Conservation (phyloP, 805 yeast genomes). For the Zygosaccharomyces kombuchaensis region DNA sequence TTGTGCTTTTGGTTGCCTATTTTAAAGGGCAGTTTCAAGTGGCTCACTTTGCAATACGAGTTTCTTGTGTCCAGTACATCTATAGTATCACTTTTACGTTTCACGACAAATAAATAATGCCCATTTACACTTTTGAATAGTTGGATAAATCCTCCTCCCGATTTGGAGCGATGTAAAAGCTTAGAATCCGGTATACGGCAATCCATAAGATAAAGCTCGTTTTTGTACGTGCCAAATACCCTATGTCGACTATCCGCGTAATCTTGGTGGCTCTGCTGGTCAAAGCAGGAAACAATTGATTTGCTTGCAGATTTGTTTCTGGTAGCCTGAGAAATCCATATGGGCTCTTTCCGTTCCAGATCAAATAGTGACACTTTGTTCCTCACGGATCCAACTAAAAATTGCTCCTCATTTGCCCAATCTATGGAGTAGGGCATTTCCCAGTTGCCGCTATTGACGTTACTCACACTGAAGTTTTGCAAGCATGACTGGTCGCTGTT, state of each 20-base stretch:
- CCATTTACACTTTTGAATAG: constrained; percentile 37
- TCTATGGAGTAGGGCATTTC: constrained; percentile 31
- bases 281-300: constrained; percentile 31
- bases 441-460: constrained; percentile 34
- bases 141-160: constrained; percentile 36
- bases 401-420: constrained; percentile 20
- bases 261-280: constrained; percentile 9
- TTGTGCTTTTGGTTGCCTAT: constrained; percentile 25
- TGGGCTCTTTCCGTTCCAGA: constrained; percentile 24
- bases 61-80: constrained; percentile 36
- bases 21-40: constrained; percentile 23
- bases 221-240: constrained; percentile 30
- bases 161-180: constrained; percentile 3
- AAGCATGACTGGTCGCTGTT: constrained; percentile 10
- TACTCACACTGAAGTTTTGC: constrained; percentile 31
- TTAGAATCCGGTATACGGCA: constrained; percentile 9
- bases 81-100: constrained; percentile 31
- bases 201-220: constrained; percentile 29
- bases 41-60: constrained; percentile 10
- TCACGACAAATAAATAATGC: constrained; percentile 34
- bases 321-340: constrained; percentile 17
- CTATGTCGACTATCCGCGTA: not conserved
- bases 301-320: constrained; percentile 14
- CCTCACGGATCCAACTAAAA: constrained; percentile 34
- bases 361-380: constrained; percentile 33